phyloP scores from a whole-genome alignment of 441 rosid species.

The Erodium texanum region DNA sequence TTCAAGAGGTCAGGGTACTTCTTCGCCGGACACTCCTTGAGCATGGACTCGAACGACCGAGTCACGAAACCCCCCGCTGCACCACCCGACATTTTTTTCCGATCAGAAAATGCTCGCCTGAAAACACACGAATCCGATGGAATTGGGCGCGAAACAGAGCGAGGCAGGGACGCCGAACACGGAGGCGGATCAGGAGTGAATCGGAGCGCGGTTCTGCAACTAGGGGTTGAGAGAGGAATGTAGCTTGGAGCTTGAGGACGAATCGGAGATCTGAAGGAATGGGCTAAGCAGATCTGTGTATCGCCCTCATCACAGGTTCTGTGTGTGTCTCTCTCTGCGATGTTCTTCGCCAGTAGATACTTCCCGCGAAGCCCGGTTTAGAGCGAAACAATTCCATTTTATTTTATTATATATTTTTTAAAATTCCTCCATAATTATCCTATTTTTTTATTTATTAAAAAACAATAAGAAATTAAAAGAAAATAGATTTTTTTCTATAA shows the following conservation, averaged over 20 bases:
- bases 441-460: too few relatives aligned
- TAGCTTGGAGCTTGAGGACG: conserved; percentile 5
- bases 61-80: conserved; percentile 92
- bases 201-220: neutral
- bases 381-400: too few relatives aligned
- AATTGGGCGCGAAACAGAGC: neutral
- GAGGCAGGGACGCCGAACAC: neutral
- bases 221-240: neutral
- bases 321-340: too few relatives aligned
- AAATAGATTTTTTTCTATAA: too few relatives aligned
- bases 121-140: neutral
- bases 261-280: neutral
- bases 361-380: too few relatives aligned
- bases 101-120: neutral
- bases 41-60: conserved; percentile 94
- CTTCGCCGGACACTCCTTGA: conserved; percentile 81
- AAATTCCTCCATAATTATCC: too few relatives aligned
- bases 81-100: conserved; percentile 17
- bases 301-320: neutral
- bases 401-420: too few relatives aligned
- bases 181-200: neutral
- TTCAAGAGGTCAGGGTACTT: conserved; percentile 80
- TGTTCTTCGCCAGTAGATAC: too few relatives aligned
- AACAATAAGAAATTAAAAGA: too few relatives aligned
- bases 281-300: conserved; percentile 3